Evolutionary conservation across 129 eudicot species (phyloP).

Genomic region (Centaurea solstitialis): DNA sequence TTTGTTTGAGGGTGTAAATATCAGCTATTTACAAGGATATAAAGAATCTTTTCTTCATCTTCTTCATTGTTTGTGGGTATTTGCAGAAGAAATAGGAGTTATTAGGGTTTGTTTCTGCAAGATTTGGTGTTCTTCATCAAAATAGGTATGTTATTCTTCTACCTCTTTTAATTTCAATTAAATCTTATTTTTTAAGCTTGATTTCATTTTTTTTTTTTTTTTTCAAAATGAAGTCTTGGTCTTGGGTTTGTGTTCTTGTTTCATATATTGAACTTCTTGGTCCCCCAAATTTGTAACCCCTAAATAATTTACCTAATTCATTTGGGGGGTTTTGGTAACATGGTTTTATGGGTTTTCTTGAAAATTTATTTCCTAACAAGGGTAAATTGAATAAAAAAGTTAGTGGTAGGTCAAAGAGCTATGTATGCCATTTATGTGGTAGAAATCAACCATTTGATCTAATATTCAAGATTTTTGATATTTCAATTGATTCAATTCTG

Average conservation of each 20-base stretch:
- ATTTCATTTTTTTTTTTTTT: background rate
- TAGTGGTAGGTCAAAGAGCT: too few relatives aligned
- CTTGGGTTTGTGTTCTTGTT: conserved; percentile 16
- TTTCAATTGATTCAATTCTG: background rate
- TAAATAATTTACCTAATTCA: background rate
- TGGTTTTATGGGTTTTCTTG: conserved; percentile 9
- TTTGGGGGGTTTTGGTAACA: background rate
- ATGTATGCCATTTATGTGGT: conserved; percentile 9
- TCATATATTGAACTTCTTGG: background rate
- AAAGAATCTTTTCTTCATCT: conserved; percentile 29
- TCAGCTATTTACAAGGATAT: conserved; percentile 11
- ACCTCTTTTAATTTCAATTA: conserved; percentile 6
- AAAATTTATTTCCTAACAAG: conserved; percentile 7
- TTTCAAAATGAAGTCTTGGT: background rate
- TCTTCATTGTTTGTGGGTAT: conserved; percentile 15
- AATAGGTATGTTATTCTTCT: conserved; percentile 13
- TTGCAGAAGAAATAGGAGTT: background rate
- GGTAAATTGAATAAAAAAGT: too few relatives aligned
- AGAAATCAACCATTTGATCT: conserved; percentile 4
- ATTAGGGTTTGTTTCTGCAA: conserved; percentile 20
- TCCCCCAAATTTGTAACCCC: conserved; percentile 21
- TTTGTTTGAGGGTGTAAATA: background rate
- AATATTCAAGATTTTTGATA: background rate
- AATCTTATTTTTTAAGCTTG: conserved; percentile 12
- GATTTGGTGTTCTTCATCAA: conserved; percentile 24